These are phyloP conservation scores for Lasiosphaeria ovina DNA, from an alignment of 495 filamentous ascomycete genomes.

Conservation along the genomic window DNA sequence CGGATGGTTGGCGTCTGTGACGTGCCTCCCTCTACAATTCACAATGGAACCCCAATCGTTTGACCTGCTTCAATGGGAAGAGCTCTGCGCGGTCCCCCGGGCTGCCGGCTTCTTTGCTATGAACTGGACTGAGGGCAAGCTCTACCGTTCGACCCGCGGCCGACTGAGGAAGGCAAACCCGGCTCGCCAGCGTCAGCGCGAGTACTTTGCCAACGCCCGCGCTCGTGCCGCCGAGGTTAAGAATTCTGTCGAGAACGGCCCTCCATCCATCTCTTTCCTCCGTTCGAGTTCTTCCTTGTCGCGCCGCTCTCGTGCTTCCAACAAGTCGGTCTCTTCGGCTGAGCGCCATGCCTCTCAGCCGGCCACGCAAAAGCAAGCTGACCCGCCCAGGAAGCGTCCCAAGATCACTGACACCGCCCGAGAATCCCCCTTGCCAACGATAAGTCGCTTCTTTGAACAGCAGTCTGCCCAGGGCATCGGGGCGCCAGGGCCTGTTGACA, in stretches of 20 bases:
- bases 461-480: neutral
- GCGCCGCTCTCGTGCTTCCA: conserved; percentile 13
- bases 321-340: conserved; percentile 12
- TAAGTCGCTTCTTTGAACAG: conserved; percentile 22
- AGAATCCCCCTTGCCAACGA: conserved; percentile 14
- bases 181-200: conserved; percentile 34
- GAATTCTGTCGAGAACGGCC: conserved; percentile 12
- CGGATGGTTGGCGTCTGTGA: neutral
- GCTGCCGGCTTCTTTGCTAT: conserved; percentile 19
- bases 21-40: neutral
- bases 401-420: neutral
- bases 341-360: neutral
- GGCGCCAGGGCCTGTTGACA: no score
- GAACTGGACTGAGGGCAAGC: conserved; percentile 48
- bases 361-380: neutral
- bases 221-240: conserved; percentile 22
- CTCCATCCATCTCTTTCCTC: conserved; percentile 12
- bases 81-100: neutral
- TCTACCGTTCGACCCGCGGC: conserved; percentile 37
- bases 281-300: conserved; percentile 7
- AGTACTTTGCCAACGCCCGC: conserved; percentile 42
- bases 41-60: neutral
- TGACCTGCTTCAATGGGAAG: neutral
- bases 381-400: conserved; percentile 9
- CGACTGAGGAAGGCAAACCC: conserved; percentile 33